Base-by-base conservation (phyloP, 257 asterid species). In the Solanum corneliomulleri region DNA sequence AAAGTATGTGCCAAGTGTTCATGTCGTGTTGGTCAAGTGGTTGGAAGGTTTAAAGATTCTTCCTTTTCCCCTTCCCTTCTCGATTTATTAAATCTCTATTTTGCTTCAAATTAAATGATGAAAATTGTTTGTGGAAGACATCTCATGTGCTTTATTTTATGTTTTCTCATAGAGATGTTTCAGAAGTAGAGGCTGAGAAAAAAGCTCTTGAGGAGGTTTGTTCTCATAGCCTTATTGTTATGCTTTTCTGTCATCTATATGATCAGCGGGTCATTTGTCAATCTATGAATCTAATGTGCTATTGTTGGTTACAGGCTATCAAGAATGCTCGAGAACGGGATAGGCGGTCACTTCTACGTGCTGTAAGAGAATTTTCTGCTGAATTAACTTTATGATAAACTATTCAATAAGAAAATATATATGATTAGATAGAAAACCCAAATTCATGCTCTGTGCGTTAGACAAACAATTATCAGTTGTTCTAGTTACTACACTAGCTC, bases 301-400 rank as follows among this genome's bases (percentile, higher is more conserved):
- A 69, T 87, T 82, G 75, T 87, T 91, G 90, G 86, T 86, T 88
- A 86, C 87, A 97, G 99, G 99, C 99, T 18, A 92, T 97, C 89
- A 93, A 90, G 91, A 94, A 94, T 94, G 98, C 98, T 77, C 93
- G 99, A 49, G 99, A 97, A 93, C 93, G 98, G 90, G 99, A 97
- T 62, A 93, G 98, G 89, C 91, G 99, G 91, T 88, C 92, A 45
- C 91, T 97, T 83, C 90, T 95, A 69, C 93, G 99, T 77, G 92
- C 97, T 85, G 98, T 95, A 91, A 93, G 98, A 23, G 60, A 86
- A 76, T 14, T 42, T 33, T 45, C 23, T 47, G 4, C 56, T 13
- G 66, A 35, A 45, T 33, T 47, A 62, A 29, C 82, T 21, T 62
- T 86, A 23, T 72, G 45, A 86, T 23, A 49, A 45, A 10, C 7